A percentile compares a stretch with the other conserved stretches of the same genome.
Evolutionary conservation across 2,329 filamentous ascomycete species (phyloP).

Genomic region (Botrytis fabae): DNA sequence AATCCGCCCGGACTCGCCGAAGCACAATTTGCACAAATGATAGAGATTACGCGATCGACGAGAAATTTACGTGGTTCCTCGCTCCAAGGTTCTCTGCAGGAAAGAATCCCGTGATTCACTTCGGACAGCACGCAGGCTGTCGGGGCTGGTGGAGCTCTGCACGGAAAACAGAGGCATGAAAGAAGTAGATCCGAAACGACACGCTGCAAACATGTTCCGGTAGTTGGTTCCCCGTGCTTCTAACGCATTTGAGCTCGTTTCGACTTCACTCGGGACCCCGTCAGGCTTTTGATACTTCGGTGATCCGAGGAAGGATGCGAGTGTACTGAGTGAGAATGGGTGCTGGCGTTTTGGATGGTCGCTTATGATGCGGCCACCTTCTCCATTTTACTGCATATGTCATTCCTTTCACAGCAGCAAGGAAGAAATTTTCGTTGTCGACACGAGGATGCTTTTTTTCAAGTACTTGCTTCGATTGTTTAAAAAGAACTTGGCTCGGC

Average conservation of each 20-base stretch:
- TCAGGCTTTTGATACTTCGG: neutral
- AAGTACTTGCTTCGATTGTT: neutral
- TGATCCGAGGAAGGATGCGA: neutral
- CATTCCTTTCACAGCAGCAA: slow-evolving; percentile 14
- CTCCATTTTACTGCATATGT: slow-evolving; percentile 19
- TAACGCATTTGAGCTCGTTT: neutral
- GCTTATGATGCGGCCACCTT: slow-evolving; percentile 1
- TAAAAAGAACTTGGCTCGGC: neutral
- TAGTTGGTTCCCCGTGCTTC: neutral
- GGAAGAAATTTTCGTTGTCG: neutral
- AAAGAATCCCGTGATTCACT: slow-evolving; percentile 17
- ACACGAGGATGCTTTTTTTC: neutral
- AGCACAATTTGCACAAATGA: neutral
- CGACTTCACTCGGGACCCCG: neutral
- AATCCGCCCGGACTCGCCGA: slow-evolving; percentile 5
- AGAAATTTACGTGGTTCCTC: neutral
- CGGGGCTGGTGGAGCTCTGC: slow-evolving; percentile 6
- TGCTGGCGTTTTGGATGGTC: neutral
- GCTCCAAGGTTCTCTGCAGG: slow-evolving; percentile 3
- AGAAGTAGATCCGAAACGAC: neutral
- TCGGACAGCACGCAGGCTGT: neutral
- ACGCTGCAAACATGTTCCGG: neutral
- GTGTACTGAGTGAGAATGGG: neutral
- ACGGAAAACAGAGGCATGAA: neutral
- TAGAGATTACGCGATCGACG: neutral